Evolutionary conservation across 768 basidiomycete species (phyloP).

Genomic region (Tephrocybe sp.): DNA sequence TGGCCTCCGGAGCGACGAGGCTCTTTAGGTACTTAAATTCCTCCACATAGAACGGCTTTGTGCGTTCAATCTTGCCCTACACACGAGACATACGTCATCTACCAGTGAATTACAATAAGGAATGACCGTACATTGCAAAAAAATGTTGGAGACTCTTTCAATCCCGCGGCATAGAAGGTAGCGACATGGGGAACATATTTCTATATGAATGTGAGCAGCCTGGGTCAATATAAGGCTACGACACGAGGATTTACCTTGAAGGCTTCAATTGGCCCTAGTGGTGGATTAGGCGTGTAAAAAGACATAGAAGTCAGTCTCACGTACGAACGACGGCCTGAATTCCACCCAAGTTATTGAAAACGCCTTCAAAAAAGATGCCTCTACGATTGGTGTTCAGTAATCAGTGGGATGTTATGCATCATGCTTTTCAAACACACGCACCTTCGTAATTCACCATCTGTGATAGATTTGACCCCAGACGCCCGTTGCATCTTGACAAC

Average conservation of each 20-base stretch:
- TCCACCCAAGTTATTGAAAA: conserved; percentile 62
- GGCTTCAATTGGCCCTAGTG: conserved; percentile 41
- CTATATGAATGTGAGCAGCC: conserved; percentile 20
- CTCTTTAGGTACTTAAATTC: conserved; percentile 60
- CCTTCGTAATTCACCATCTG: conserved; percentile 55
- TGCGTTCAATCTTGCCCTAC: conserved; percentile 57
- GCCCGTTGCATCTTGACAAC: conserved; percentile 53
- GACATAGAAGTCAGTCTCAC: not conserved
- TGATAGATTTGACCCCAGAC: conserved; percentile 54
- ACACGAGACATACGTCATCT: too few species aligned
- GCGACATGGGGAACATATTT: conserved; percentile 44
- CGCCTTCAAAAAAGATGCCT: conserved; percentile 58
- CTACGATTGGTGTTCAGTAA: conserved; percentile 24
- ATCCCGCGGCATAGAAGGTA: conserved; percentile 34
- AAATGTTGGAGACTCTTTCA: conserved; percentile 33
- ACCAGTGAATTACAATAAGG: too few species aligned
- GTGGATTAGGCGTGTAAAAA: not conserved
- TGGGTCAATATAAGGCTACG: not conserved
- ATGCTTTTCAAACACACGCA: too few species aligned
- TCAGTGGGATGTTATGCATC: too few species aligned
- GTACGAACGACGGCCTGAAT: conserved; percentile 31
- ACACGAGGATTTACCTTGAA: conserved; percentile 41
- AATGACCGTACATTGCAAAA: conserved; percentile 37
- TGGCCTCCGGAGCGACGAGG: conserved; percentile 52
- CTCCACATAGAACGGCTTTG: conserved; percentile 56